phyloP scores from a whole-genome alignment of 371 early-diverging fungal genomes.

The Actinomortierella wolfii region DNA sequence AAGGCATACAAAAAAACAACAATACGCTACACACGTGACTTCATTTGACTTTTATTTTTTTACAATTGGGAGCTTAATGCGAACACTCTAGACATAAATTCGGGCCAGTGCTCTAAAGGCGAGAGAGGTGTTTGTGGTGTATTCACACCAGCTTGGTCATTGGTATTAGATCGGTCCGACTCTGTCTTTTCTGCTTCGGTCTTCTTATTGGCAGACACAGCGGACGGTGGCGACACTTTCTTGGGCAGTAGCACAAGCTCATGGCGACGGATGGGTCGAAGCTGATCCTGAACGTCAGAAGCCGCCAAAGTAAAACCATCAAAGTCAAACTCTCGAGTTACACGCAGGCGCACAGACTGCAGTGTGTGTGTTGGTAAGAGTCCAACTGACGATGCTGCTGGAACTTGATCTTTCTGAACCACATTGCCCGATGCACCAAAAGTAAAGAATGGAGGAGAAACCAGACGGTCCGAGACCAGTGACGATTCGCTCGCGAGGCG shows the following conservation, averaged over 20 bases:
- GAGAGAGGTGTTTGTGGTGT: slow-evolving; percentile 3
- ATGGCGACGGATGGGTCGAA: slow-evolving; percentile 22
- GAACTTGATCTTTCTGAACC: background rate
- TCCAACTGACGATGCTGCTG: slow-evolving; percentile 24
- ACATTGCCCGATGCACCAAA: slow-evolving; percentile 3
- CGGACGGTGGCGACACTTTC: background rate
- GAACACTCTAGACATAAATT: slow-evolving; percentile 2
- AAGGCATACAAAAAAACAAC: slow-evolving; percentile 8
- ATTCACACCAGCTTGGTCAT: background rate
- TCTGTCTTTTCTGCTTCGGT: background rate
- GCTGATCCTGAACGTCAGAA: slow-evolving; percentile 28
- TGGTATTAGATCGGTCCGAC: background rate
- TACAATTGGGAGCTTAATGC: no score
- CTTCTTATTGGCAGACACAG: slow-evolving; percentile 8
- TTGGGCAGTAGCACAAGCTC: slow-evolving; percentile 27
- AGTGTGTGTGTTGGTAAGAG: slow-evolving; percentile 18
- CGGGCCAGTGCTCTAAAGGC: slow-evolving; percentile 10
- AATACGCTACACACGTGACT: no score
- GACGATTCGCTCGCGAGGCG: slow-evolving; percentile 10
- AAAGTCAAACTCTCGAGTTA: slow-evolving; percentile 23
- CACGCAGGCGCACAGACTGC: slow-evolving; percentile 22
- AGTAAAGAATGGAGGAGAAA: slow-evolving; percentile 29
- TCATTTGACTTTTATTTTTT: no score
- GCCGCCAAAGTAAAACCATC: slow-evolving; percentile 20
- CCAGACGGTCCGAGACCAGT: slow-evolving; percentile 11